Conservation (phyloP, 2,329 filamentous ascomycete species). For the Colletotrichum sp. region DNA sequence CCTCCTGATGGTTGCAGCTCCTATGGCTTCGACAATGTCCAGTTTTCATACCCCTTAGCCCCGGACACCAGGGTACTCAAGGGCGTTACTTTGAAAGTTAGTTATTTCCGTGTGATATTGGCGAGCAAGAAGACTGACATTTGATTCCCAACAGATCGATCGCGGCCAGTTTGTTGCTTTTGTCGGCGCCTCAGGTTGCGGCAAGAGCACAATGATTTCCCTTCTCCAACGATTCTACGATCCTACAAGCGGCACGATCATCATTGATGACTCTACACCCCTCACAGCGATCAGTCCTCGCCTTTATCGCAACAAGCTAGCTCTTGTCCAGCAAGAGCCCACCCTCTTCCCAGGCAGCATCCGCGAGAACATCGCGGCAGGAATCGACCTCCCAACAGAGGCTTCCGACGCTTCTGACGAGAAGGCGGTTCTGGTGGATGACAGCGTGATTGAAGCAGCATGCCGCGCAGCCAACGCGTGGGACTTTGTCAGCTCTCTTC, state of each 20-base stretch:
- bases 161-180: conserved; percentile 43
- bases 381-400: conserved; percentile 31
- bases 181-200: conserved; percentile 61
- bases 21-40: conserved; percentile 29
- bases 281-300: not conserved
- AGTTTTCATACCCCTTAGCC: conserved; percentile 58
- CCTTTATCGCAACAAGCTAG: not conserved
- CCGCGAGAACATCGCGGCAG: conserved; percentile 59
- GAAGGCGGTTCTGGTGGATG: conserved; percentile 13
- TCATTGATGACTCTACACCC: not conserved
- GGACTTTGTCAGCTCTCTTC: conserved; percentile 60
- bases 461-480: conserved; percentile 61
- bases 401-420: not conserved
- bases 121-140: conserved; percentile 44
- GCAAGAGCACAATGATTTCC: conserved; percentile 65
- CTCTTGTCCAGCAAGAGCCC: conserved; percentile 18
- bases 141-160: not conserved
- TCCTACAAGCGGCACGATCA: not conserved
- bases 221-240: conserved; percentile 44
- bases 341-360: conserved; percentile 47
- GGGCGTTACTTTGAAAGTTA: conserved; percentile 26
- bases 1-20: conserved; percentile 9
- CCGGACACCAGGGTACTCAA: conserved; percentile 32
- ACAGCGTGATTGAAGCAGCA: conserved; percentile 49
- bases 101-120: conserved; percentile 27